phyloP scores from a whole-genome alignment of 805 yeast species.

The Lachancea fermentati region DNA sequence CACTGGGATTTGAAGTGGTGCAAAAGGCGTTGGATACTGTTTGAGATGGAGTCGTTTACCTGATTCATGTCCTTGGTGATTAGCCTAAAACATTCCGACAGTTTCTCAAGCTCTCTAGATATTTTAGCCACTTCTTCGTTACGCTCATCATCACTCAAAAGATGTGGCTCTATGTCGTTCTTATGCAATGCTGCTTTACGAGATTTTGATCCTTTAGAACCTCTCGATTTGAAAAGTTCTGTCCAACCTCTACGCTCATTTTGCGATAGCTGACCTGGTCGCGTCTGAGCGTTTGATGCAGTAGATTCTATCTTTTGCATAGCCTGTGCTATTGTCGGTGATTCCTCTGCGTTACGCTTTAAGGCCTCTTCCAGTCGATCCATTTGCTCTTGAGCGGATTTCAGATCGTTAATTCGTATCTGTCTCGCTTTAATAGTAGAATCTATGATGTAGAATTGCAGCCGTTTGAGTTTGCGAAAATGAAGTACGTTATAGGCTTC shows the following conservation, averaged over 20 bases:
- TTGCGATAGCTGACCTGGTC: background rate
- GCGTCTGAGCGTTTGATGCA: background rate
- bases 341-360: slow-evolving; percentile 32
- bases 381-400: slow-evolving; percentile 32
- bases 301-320: slow-evolving; percentile 4
- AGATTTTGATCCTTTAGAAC: slow-evolving; percentile 13
- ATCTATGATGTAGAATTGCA: slow-evolving; percentile 42
- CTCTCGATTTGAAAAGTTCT: slow-evolving; percentile 8
- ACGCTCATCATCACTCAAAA: slow-evolving; percentile 33
- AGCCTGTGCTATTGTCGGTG: slow-evolving; percentile 29
- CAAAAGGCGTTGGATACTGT: slow-evolving; percentile 27
- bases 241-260: slow-evolving; percentile 4
- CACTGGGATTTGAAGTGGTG: slow-evolving; percentile 27
- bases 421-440: slow-evolving; percentile 35
- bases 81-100: slow-evolving; percentile 37
- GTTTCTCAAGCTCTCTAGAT: slow-evolving; percentile 33
- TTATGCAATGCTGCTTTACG: slow-evolving; percentile 16
- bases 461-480: slow-evolving; percentile 52
- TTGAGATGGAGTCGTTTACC: slow-evolving; percentile 31
- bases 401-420: slow-evolving; percentile 28
- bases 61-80: slow-evolving; percentile 34
- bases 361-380: slow-evolving; percentile 28
- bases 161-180: slow-evolving; percentile 23
- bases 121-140: slow-evolving; percentile 34
- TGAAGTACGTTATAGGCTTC: slow-evolving; percentile 43